phyloP scores from a whole-genome alignment of 192 early-diverging fungal species.

The Rhizophagus clarus region DNA sequence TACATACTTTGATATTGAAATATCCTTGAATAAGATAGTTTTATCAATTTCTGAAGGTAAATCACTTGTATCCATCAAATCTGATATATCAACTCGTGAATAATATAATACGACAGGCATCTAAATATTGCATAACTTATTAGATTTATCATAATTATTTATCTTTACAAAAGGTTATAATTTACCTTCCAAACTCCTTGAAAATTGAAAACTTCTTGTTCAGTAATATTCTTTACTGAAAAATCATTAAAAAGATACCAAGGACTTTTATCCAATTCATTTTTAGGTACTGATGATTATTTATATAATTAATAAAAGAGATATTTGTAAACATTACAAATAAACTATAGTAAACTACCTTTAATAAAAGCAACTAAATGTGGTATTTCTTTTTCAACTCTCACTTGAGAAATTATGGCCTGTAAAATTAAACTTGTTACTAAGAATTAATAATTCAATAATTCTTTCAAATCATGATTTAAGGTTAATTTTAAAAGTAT shows the following conservation, averaged over 20 bases:
- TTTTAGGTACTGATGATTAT: constrained; percentile 40
- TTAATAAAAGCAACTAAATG: constrained; percentile 63
- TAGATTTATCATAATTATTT: neutral
- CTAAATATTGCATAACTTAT: constrained; percentile 33
- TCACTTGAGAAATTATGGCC: constrained; percentile 57
- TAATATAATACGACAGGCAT: constrained; percentile 73
- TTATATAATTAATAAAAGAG: neutral
- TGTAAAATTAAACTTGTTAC: constrained; percentile 13
- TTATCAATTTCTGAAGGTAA: constrained; percentile 49
- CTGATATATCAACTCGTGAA: constrained; percentile 54
- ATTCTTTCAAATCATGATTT: too few species aligned
- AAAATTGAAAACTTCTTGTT: constrained; percentile 66
- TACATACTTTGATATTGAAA: constrained; percentile 64
- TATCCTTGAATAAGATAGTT: constrained; percentile 57
- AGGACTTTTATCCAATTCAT: constrained; percentile 44
- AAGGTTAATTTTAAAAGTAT: neutral
- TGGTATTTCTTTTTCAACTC: constrained; percentile 58
- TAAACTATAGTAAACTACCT: neutral
- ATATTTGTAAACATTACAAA: constrained; percentile 1
- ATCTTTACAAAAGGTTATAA: too few species aligned
- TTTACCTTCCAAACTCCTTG: constrained; percentile 56
- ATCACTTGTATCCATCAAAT: constrained; percentile 49
- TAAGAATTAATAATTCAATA: neutral
- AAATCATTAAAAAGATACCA: constrained; percentile 99
- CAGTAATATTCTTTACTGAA: constrained; percentile 74